phyloP scores from a whole-genome alignment of 2,329 filamentous ascomycete genomes.

The Zymoseptoria tritici region DNA sequence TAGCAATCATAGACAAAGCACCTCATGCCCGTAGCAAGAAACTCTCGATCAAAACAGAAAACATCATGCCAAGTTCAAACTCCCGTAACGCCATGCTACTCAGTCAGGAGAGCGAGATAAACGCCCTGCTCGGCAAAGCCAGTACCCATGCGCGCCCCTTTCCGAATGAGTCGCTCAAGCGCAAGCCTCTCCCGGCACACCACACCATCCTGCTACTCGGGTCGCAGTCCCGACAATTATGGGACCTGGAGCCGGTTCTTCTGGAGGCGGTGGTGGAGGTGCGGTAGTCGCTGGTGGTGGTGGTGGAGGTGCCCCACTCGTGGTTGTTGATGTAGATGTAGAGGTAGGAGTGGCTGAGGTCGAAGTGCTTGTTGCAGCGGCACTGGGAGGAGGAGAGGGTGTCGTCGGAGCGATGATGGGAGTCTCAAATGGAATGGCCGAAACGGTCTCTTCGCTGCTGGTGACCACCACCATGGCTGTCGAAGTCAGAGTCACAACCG shows the following conservation, averaged over 20 bases:
- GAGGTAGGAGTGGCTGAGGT: not conserved
- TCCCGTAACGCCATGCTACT: not conserved
- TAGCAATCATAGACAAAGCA: too few relatives aligned
- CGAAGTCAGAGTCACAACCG: conserved; percentile 2
- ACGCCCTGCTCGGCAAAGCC: too few relatives aligned
- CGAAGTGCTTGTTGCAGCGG: not conserved
- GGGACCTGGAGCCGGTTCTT: not conserved
- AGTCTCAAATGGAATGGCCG: not conserved
- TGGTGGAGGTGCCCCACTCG: not conserved
- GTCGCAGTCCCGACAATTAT: not conserved
- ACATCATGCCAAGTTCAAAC: not conserved
- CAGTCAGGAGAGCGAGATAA: not conserved
- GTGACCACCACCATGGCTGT: not conserved
- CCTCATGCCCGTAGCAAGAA: not conserved
- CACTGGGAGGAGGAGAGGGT: not conserved
- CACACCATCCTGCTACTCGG: not conserved
- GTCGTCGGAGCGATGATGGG: not conserved
- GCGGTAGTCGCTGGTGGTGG: not conserved
- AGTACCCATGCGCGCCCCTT: too few relatives aligned
- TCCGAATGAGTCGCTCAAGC: too few relatives aligned
- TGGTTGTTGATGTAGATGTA: not conserved
- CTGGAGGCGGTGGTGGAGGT: not conserved
- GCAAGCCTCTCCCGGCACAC: not conserved
- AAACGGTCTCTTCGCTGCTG: not conserved
- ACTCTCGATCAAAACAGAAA: not conserved